Evolutionary conservation across 208 protist genomes (phyloP).

Genomic region (Crithidia fasciculata): DNA sequence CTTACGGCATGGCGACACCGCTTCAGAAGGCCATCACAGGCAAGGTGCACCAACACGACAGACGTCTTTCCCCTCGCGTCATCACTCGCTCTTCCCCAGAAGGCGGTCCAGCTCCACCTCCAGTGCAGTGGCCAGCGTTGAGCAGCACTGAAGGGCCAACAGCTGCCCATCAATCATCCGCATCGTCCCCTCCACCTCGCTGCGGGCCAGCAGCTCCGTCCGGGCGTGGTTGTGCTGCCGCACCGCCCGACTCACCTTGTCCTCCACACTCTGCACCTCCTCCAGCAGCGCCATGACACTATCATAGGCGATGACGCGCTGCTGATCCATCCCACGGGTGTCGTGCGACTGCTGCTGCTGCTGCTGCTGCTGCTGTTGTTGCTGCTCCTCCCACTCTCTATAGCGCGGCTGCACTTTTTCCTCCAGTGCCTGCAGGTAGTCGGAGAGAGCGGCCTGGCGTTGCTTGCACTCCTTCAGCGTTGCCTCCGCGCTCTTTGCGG

Average conservation of each 20-base stretch:
- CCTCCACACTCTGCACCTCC: constrained; percentile 63
- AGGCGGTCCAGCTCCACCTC: constrained; percentile 70
- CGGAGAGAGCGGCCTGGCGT: constrained; percentile 52
- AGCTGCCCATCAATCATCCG: constrained; percentile 71
- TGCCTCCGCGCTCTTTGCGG: constrained; percentile 53
- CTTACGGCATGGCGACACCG: too few relatives aligned
- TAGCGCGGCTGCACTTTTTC: constrained; percentile 72
- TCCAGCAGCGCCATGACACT: constrained; percentile 70
- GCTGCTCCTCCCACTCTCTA: constrained; percentile 33
- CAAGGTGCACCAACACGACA: background rate
- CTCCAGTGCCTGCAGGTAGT: constrained; percentile 67
- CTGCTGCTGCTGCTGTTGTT: constrained; percentile 24
- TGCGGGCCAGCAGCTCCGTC: constrained; percentile 35
- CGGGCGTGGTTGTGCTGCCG: constrained; percentile 65
- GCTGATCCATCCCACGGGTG: constrained; percentile 38
- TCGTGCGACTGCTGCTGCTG: background rate
- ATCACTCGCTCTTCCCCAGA: constrained; percentile 42
- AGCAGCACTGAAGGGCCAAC: constrained; percentile 59
- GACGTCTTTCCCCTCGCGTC: background rate
- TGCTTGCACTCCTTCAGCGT: constrained; percentile 53
- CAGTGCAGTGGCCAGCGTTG: constrained; percentile 45
- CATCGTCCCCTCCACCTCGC: constrained; percentile 59
- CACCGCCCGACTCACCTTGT: constrained; percentile 54
- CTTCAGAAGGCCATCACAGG: too few relatives aligned
- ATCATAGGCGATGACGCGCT: constrained; percentile 52